phyloP scores from a whole-genome alignment of 73 alveolate genomes.

The Uronychia setigera region DNA sequence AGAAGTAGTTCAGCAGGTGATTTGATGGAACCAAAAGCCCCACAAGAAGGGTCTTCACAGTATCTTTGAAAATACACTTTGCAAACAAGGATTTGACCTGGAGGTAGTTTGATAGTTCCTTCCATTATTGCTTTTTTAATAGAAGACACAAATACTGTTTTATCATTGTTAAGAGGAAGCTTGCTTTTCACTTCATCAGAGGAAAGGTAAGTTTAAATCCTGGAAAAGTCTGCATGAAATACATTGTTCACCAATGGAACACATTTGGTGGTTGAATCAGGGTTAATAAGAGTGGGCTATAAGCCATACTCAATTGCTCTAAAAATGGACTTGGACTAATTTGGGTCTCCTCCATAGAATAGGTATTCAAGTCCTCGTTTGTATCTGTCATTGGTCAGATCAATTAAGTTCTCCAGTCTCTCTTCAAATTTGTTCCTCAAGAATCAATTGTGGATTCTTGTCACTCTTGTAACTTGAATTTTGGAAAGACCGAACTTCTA shows the following conservation, averaged over 20 bases:
- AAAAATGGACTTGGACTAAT: constrained; percentile 66
- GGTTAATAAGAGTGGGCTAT: constrained; percentile 46
- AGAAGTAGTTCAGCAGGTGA: constrained; percentile 50
- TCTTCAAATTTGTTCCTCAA: constrained; percentile 53
- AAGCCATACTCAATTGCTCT: constrained; percentile 89
- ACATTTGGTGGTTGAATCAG: constrained; percentile 38
- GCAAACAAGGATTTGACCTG: constrained; percentile 85
- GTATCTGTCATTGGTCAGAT: constrained; percentile 62
- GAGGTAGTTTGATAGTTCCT: constrained; percentile 60
- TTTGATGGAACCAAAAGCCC: constrained; percentile 39
- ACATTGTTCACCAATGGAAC: constrained; percentile 73
- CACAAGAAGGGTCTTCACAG: constrained; percentile 47
- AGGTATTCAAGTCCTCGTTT: constrained; percentile 81
- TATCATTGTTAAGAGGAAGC: constrained; percentile 31
- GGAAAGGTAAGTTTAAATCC: constrained; percentile 55
- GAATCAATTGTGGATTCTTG: constrained; percentile 51
- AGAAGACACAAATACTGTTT: constrained; percentile 17
- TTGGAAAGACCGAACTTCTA: constrained; percentile 43
- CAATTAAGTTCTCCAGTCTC: constrained; percentile 61
- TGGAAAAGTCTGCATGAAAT: constrained; percentile 75
- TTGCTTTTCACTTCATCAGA: constrained; percentile 53
- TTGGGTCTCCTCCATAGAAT: constrained; percentile 84
- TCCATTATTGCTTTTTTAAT: constrained; percentile 25
- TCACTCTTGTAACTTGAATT: constrained; percentile 41
- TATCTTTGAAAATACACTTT: constrained; percentile 80